Conservation (phyloP, 2,329 filamentous ascomycete species). For the Penicillium sp. region DNA sequence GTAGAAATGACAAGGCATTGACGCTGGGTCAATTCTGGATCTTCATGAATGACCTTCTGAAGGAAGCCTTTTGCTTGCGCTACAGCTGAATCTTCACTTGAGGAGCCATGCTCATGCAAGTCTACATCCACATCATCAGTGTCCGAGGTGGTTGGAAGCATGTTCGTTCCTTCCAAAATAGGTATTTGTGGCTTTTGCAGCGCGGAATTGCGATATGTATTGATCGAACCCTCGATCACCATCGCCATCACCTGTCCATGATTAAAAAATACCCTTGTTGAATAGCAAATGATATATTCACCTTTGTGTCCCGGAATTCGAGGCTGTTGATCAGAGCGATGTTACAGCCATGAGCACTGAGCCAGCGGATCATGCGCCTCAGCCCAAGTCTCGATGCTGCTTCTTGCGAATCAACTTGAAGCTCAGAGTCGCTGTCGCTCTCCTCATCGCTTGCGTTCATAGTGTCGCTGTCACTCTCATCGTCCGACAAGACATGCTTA, state of each 20-base stretch:
- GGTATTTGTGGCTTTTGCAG: too few species aligned
- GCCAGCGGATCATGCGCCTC: slow-evolving; percentile 50
- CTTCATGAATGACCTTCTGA: slow-evolving; percentile 2
- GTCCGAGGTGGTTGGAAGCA: too few species aligned
- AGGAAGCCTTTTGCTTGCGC: neutral
- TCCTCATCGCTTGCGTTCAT: too few species aligned
- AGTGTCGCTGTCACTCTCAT: neutral
- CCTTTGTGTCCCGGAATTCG: slow-evolving; percentile 60
- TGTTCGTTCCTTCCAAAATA: neutral
- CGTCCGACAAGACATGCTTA: slow-evolving; percentile 2
- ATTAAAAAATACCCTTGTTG: too few species aligned
- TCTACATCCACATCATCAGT: too few species aligned
- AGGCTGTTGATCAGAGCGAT: slow-evolving; percentile 59
- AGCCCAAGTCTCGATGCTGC: slow-evolving; percentile 25
- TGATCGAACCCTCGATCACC: slow-evolving; percentile 15
- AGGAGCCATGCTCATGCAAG: too few species aligned
- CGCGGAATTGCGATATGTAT: neutral
- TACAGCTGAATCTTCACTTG: neutral
- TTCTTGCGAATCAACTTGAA: slow-evolving; percentile 1
- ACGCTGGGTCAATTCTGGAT: slow-evolving; percentile 16
- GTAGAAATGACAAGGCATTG: slow-evolving; percentile 17
- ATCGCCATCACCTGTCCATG: slow-evolving; percentile 19
- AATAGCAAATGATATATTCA: too few species aligned
- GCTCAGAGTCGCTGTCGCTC: neutral
- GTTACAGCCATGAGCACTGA: slow-evolving; percentile 54